Percentiles rank a stretch among this genome's conserved stretches.
Conservation (phyloP, 2,329 filamentous ascomycete genomes). For the Fusarium sp. region DNA sequence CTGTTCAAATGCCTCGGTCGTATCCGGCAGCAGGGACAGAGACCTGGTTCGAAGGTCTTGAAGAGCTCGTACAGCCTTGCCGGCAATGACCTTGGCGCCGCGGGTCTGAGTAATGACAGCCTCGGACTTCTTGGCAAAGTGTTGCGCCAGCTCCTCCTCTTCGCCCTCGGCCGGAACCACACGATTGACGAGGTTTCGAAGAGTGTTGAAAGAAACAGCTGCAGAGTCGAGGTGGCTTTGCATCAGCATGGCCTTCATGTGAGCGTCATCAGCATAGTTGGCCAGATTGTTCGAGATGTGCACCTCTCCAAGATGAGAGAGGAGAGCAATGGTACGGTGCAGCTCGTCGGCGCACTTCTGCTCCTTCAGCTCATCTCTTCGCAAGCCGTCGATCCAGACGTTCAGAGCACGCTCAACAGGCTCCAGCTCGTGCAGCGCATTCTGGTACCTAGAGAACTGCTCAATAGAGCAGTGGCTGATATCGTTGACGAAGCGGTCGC, state of each 20-base stretch:
- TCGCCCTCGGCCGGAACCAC: slow-evolving; percentile 63
- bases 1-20: slow-evolving; percentile 75
- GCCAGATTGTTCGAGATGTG: slow-evolving; percentile 78
- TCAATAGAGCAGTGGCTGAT: slow-evolving; percentile 83
- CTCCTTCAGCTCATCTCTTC: slow-evolving; percentile 87
- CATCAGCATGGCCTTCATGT: slow-evolving; percentile 81
- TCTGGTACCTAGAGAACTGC: slow-evolving; percentile 82
- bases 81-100: slow-evolving; percentile 84
- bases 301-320: slow-evolving; percentile 87
- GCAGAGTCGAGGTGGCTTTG: slow-evolving; percentile 86
- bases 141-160: slow-evolving; percentile 74
- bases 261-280: slow-evolving; percentile 81
- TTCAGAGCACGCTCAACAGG: slow-evolving; percentile 92
- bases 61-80: slow-evolving; percentile 81
- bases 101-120: slow-evolving; percentile 79
- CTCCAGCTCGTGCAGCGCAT: slow-evolving; percentile 87
- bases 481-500: slow-evolving; percentile 83
- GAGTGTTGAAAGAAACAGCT: slow-evolving; percentile 73
- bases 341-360: slow-evolving; percentile 85
- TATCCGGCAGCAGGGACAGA: slow-evolving; percentile 77
- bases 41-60: slow-evolving; percentile 83
- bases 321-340: slow-evolving; percentile 84
- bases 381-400: slow-evolving; percentile 85
- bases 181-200: slow-evolving; percentile 75
- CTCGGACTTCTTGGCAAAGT: slow-evolving; percentile 79